Evolutionary conservation across 495 filamentous ascomycete genomes (phyloP), one percentile per base, ranked within the genome.

Genomic region (Trichodelitschia bisporula): DNA sequence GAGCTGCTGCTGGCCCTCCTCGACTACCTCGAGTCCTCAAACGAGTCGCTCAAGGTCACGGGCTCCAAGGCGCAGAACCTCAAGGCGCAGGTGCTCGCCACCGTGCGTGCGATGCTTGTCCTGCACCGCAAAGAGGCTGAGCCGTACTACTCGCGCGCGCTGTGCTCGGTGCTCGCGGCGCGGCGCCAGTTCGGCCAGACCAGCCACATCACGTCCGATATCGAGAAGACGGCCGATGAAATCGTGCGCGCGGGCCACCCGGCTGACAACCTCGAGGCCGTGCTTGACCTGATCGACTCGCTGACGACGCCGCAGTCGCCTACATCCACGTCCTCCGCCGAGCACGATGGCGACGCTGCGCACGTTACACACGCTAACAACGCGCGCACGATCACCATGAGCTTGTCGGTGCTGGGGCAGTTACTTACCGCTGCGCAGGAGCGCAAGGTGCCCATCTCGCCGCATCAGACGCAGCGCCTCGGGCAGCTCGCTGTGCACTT

Each of bases 1-100:
- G 60, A 71, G n/a, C 58, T 91, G 19, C 50, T 92, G 5, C 34
- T 64, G 4, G 70, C 71, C 10, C 54, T 91, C 4, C 61, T 91
- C 15, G 68, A 73, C 30, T 83, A 74, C 42, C 63, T 92, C 19
- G 69, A 78, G 25, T 29, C 45, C 3, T 40, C 45, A 17, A 26
- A 28, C 12, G 44, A 50, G 23, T 37, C 37, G 8, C 39, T 47
- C 15, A 37, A 40, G 40, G 47, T 20, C 33, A 32, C 58, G 18
- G 39, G 62, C 2, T 58, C 55, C 29, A 75, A 72, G 44, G 55
- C 61, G 0, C 60, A 66, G 31, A 79, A 89, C 32, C 61, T 84
- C 33, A 82, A 83, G 48, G 72, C 76, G 4, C 83, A 92, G 47
- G 71, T 76, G 4, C 55, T 92, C 13, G 61, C 72, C 2, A 82